Evolutionary conservation across 305 asterid species (phyloP).

Genomic region (Salvia sclarea): DNA sequence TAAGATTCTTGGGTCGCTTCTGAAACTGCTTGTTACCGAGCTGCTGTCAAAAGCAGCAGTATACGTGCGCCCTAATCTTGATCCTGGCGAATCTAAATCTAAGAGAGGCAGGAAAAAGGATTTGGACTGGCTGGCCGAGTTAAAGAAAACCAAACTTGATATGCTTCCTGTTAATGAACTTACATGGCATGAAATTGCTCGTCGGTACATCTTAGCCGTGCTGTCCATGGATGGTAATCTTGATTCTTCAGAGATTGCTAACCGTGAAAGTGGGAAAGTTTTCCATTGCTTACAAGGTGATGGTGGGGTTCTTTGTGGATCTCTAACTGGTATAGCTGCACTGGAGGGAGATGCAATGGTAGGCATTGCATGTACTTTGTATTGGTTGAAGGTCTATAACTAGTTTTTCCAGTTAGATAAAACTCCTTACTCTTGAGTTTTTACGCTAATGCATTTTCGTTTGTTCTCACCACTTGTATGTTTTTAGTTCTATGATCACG

Average conservation of each 20-base stretch:
- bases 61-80: slow-evolving; percentile 70
- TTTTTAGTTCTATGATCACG: slow-evolving; percentile 8
- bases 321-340: slow-evolving; percentile 83
- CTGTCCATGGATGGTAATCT: slow-evolving; percentile 81
- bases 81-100: slow-evolving; percentile 73
- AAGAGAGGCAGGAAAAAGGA: slow-evolving; percentile 87
- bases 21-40: slow-evolving; percentile 73
- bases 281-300: slow-evolving; percentile 94
- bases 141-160: slow-evolving; percentile 64
- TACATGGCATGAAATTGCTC: slow-evolving; percentile 96
- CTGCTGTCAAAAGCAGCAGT: slow-evolving; percentile 76
- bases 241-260: slow-evolving; percentile 77
- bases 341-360: slow-evolving; percentile 95
- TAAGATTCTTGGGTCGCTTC: slow-evolving; percentile 57
- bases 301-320: slow-evolving; percentile 91
- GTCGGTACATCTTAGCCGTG: slow-evolving; percentile 80
- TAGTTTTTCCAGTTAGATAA: not conserved
- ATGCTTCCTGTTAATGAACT: slow-evolving; percentile 84
- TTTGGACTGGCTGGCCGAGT: slow-evolving; percentile 58
- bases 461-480: slow-evolving; percentile 17
- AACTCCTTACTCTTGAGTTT: slow-evolving; percentile 1
- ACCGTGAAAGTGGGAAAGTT: slow-evolving; percentile 88
- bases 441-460: not conserved
- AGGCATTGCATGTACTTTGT: slow-evolving; percentile 31
- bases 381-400: slow-evolving; percentile 23